Conservation (phyloP, 768 basidiomycete species). For the Mrakia gelida region DNA sequence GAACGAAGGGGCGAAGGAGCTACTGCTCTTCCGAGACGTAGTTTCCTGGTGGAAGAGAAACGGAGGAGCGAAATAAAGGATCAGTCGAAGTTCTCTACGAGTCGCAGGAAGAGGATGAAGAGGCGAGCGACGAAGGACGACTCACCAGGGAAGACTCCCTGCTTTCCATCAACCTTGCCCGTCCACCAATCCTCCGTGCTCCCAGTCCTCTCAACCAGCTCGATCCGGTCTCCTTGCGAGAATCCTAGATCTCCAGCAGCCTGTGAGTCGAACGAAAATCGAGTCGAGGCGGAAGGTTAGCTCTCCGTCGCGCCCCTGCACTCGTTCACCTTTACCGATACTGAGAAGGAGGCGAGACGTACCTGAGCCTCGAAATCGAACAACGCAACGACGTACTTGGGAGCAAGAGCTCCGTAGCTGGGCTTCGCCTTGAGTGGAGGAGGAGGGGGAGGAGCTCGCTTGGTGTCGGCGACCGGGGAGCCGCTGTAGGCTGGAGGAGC, state of each 20-base stretch:
- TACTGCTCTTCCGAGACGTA: constrained; percentile 34
- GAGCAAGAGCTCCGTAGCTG: constrained; percentile 55
- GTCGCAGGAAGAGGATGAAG: not conserved
- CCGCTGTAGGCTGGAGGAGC: constrained; percentile 56
- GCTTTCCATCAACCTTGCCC: constrained; percentile 25
- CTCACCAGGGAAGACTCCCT: constrained; percentile 37
- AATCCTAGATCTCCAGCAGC: constrained; percentile 31
- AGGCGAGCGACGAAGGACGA: not conserved
- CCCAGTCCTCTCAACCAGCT: constrained; percentile 25
- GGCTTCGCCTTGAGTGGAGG: constrained; percentile 88
- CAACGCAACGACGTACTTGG: constrained; percentile 80
- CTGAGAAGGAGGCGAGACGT: not conserved
- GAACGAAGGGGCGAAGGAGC: too few relatives aligned
- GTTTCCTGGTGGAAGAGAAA: constrained; percentile 26
- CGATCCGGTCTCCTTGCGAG: constrained; percentile 31
- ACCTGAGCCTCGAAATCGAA: constrained; percentile 94
- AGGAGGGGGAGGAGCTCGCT: constrained; percentile 83
- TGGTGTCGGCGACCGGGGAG: constrained; percentile 53
- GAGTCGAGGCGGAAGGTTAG: not conserved
- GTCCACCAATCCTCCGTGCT: constrained; percentile 33
- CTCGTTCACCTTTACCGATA: too few relatives aligned
- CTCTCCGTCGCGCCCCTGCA: not conserved
- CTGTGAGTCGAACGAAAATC: not conserved
- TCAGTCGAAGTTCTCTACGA: not conserved
- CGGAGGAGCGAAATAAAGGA: not conserved